These are phyloP conservation scores for Boletus sp. DNA, from an alignment of 1,284 basidiomycete species.

Conservation along the genomic window DNA sequence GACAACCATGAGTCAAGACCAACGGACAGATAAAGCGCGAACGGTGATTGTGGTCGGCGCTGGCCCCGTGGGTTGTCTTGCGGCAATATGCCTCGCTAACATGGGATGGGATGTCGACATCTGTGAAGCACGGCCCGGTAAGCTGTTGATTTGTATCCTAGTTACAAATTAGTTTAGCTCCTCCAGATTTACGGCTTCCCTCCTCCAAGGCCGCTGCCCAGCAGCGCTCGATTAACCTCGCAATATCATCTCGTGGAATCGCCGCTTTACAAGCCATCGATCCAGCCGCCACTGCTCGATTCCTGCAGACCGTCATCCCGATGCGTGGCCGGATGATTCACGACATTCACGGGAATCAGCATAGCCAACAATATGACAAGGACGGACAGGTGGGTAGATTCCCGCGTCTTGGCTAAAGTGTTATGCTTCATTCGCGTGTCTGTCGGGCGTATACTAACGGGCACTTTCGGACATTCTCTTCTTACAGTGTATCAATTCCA, in stretches of 20 bases:
- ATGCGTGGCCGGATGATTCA: slow-evolving; percentile 98
- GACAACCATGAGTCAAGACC: slow-evolving; percentile 16
- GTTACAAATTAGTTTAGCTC: slow-evolving; percentile 19
- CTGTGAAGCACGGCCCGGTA: slow-evolving; percentile 86
- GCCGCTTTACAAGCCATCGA: slow-evolving; percentile 82
- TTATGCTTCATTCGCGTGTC: slow-evolving; percentile 22
- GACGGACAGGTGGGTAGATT: slow-evolving; percentile 69
- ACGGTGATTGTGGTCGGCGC: slow-evolving; percentile 74
- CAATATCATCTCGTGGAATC: slow-evolving; percentile 91
- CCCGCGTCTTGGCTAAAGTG: slow-evolving; percentile 21
- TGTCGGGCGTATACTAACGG: slow-evolving; percentile 23
- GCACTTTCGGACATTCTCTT: slow-evolving; percentile 19
- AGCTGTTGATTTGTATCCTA: slow-evolving; percentile 29
- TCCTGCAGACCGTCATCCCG: slow-evolving; percentile 81
- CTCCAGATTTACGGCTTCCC: slow-evolving; percentile 65
- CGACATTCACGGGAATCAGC: slow-evolving; percentile 60
- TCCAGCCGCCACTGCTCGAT: slow-evolving; percentile 66
- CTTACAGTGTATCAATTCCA: slow-evolving; percentile 85
- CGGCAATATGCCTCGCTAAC: slow-evolving; percentile 82
- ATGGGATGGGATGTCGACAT: slow-evolving; percentile 86
- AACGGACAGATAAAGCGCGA: slow-evolving; percentile 26
- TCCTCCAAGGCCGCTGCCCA: slow-evolving; percentile 59
- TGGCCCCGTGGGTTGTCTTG: slow-evolving; percentile 92
- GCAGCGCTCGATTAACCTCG: slow-evolving; percentile 93
- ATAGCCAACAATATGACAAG: slow-evolving; percentile 85